Evolutionary conservation across 805 yeast genomes (phyloP), one percentile per base, ranked within the genome.

Genomic region (Candida saitoana): DNA sequence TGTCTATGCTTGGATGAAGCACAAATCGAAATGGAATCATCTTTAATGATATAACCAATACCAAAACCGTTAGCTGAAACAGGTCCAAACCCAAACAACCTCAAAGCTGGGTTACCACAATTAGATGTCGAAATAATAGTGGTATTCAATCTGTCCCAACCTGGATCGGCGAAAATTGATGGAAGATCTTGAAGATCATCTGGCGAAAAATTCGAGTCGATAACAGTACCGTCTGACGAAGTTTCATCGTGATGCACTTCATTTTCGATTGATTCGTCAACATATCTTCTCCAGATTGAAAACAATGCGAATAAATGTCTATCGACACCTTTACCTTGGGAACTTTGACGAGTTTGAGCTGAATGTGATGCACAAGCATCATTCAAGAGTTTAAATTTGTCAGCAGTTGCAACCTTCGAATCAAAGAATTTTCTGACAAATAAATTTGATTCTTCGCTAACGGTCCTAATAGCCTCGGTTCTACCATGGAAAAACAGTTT

Each of bases 401-500:
- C 82, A 30, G 68, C 65, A 12, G 80, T 71, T 1, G 83, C 64
- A 14, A 79, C 73, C 38, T 77, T 71, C 11, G 72, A 65, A 54
- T 87, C 93, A 58, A 91, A 85, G 58, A 89, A 84, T 49, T 87
- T 84, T 43, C 95, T 79, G 14, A 87, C 95, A 65, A 88, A 89
- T 36, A 76, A 71, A 55, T 85, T 85, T 1, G 93, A 83, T 57
- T 87, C 87, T 51, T 77, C 71, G 5, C 91, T 80, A 3, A 89
- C 96, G 0, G 95, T 77, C 54, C 96, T 73, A 42, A 89, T 80
- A 3, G 96, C 95, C 62, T 89, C 97, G 1, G 97, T 89, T 60
- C 97, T 76, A 8, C 96, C 97, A 57, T 89, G 96, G 48, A 83
- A 74, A 59, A 82, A 89, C 45, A 70, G 71, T 61, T 89, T 89